These are phyloP conservation scores for Dispira parvispora DNA, from an alignment of 192 early-diverging fungal species.

Conservation along the genomic window DNA sequence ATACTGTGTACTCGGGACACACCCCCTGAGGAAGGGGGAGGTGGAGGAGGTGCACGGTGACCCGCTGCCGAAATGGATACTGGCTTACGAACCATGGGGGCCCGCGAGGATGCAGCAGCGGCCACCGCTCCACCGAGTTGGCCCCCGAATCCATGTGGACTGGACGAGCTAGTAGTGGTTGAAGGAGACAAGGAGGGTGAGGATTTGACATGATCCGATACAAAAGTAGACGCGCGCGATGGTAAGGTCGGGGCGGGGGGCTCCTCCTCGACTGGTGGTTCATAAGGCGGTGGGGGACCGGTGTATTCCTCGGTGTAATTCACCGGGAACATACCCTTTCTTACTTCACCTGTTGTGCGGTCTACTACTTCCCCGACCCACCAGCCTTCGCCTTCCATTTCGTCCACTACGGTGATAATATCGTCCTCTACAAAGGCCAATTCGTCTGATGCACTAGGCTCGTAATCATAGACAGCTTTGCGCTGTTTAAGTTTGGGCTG, in stretches of 20 bases:
- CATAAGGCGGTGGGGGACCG: conserved; percentile 3
- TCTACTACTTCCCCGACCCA: conserved; percentile 77
- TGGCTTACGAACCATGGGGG: conserved; percentile 13
- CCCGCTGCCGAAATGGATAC: conserved; percentile 5
- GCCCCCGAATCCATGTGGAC: no score
- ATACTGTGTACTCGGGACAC: background rate
- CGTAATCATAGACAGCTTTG: conserved; percentile 61
- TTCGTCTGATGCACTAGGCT: conserved; percentile 62
- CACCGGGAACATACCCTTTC: conserved; percentile 78
- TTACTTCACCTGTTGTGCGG: conserved; percentile 22
- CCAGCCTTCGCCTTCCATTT: conserved; percentile 80
- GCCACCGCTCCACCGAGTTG: no score
- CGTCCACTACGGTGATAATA: conserved; percentile 66
- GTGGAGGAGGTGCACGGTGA: background rate
- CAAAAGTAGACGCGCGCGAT: conserved; percentile 2
- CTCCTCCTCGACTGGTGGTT: conserved; percentile 18
- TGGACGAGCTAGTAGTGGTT: no score
- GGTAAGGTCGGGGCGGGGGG: conserved; percentile 14
- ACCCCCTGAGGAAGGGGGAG: background rate
- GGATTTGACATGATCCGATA: conserved; percentile 9
- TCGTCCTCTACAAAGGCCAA: conserved; percentile 70
- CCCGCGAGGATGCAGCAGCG: background rate
- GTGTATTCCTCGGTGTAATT: conserved; percentile 67
- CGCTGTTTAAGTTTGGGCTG: conserved; percentile 38
- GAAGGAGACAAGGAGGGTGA: background rate